Evolutionary conservation across 2,329 filamentous ascomycete species (phyloP).

Genomic region (Colletotrichum viniferum): DNA sequence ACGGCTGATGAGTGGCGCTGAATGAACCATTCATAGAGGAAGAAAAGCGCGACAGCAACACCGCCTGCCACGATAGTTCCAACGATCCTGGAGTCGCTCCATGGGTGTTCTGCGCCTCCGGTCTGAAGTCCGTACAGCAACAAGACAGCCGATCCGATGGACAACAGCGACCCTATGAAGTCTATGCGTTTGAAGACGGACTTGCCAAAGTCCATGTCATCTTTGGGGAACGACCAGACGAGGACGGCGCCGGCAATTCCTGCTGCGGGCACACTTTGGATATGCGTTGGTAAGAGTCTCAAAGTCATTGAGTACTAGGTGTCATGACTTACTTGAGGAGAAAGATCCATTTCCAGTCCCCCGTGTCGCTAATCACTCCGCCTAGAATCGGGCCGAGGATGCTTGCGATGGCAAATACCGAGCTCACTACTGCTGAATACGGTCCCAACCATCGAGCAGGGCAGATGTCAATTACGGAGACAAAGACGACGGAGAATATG

Average conservation of each 20-base stretch:
- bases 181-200: not conserved
- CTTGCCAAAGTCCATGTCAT: not conserved
- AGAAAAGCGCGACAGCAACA: not conserved
- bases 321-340: not conserved
- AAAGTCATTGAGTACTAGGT: not conserved
- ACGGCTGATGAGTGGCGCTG: not conserved
- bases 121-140: not conserved
- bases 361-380: conserved; percentile 28
- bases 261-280: not conserved
- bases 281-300: not conserved
- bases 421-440: conserved; percentile 24
- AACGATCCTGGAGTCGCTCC: not conserved
- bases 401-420: conserved; percentile 47
- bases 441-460: not conserved
- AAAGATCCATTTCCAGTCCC: not conserved
- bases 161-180: not conserved
- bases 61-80: not conserved
- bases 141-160: not conserved
- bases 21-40: not conserved
- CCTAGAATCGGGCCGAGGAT: conserved; percentile 45
- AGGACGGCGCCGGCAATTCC: not conserved
- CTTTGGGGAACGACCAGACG: not conserved
- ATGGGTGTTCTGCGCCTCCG: not conserved
- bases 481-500: not conserved
- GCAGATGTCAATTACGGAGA: not conserved